Evolutionary conservation across 2,329 filamentous ascomycete genomes (phyloP), one percentile per base, ranked within the genome.

Genomic region (Pseudogymnoascus sp.): DNA sequence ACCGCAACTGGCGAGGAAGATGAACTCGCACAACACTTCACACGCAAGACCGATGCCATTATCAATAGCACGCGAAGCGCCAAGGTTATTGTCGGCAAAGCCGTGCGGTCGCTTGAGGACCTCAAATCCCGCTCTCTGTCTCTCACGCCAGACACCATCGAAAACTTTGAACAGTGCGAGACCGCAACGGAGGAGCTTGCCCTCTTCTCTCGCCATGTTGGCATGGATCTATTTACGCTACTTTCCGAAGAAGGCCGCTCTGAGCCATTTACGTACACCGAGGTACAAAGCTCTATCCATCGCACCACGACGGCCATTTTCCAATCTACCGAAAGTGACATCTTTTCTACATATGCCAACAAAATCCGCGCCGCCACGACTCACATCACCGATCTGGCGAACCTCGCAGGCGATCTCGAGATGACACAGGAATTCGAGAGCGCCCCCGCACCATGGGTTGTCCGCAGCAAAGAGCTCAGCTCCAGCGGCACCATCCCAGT

Each of bases 41-140:
- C 83, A 31, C 86, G 85, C 69, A 90, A 88, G 72, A 79, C 88
- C 0, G 91, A 96, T 64, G 74, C 81, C 13, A 83, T 92, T 61
- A 83, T 92, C 64, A 85, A 84, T 12, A 87, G 92, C 70, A 90
- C 89, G 6, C 84, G 92, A 64, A 92, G 89, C 71, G 84, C 88
- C 62, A 96, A 96, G 79, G 90, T 96, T 35, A 82, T 93, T 58
- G 85, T 89, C 58, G 84, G 87, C 62, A 96, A 96, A 77, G 84
- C 90, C 5, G 82, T 90, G 42, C 85, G 89, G 60, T 85, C 89
- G 15, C 77, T 96, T 10, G 85, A 91, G 64, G 92, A 96, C 62
- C 81, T 96, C 61, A 87, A 87, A 72, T 81, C 84, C 2, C 81
- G 92, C 59, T 92, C 88, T 5, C 78, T 96, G 60, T 89, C 89